phyloP scores from a whole-genome alignment of 108 stramenopile species.

The Cyclotella baltica region DNA sequence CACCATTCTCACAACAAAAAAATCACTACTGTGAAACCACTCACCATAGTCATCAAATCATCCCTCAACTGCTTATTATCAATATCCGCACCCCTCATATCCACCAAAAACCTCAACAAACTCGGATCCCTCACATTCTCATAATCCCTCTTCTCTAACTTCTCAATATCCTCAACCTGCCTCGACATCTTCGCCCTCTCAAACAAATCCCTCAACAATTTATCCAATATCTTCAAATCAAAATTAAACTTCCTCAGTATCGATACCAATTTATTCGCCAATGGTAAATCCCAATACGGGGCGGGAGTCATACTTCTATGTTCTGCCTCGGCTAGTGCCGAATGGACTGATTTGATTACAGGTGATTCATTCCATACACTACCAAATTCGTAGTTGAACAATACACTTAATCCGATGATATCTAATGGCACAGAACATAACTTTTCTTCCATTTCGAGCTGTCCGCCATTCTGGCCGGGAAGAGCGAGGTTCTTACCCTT shows the following conservation, averaged over 20 bases:
- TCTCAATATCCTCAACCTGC: slow-evolving; percentile 89
- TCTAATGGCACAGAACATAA: slow-evolving; percentile 94
- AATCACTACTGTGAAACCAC: too few relatives aligned
- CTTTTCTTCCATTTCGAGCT: slow-evolving; percentile 91
- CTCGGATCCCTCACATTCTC: slow-evolving; percentile 90
- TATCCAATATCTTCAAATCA: slow-evolving; percentile 90
- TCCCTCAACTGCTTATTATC: slow-evolving; percentile 94
- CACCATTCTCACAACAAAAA: too few relatives aligned
- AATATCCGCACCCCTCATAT: slow-evolving; percentile 94
- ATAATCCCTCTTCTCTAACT: slow-evolving; percentile 90
- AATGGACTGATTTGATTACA: slow-evolving; percentile 94
- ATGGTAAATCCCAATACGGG: slow-evolving; percentile 96
- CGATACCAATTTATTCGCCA: slow-evolving; percentile 92
- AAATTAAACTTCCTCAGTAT: slow-evolving; percentile 91
- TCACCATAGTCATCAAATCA: slow-evolving; percentile 98
- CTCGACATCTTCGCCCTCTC: slow-evolving; percentile 79
- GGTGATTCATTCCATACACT: slow-evolving; percentile 86
- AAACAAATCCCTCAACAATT: slow-evolving; percentile 91
- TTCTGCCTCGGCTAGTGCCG: slow-evolving; percentile 93
- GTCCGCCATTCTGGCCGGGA: slow-evolving; percentile 41
- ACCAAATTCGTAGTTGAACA: too few relatives aligned
- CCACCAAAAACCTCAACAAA: slow-evolving; percentile 94
- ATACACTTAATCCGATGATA: slow-evolving; percentile 93
- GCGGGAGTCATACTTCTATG: slow-evolving; percentile 95
- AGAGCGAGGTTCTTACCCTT: slow-evolving; percentile 49